Conservation (phyloP, 192 early-diverging fungal species). For the Dissophora ornata region DNA sequence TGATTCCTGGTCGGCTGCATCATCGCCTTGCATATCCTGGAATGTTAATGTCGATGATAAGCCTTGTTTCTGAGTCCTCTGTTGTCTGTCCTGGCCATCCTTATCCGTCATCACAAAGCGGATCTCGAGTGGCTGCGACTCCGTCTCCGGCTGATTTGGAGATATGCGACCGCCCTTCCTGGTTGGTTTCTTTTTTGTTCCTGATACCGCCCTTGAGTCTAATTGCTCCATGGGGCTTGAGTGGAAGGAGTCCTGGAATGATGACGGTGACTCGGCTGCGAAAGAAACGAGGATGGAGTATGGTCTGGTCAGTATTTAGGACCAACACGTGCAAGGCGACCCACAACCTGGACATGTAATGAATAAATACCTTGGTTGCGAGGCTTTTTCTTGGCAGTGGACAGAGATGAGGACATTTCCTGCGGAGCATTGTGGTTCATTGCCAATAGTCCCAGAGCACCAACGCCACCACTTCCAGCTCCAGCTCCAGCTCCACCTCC, state of each 20-base stretch:
- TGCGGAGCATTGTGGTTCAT: conserved; percentile 11
- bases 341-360: no score
- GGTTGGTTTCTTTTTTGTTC: conserved; percentile 11
- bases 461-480: neutral
- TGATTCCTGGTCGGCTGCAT: conserved; percentile 23
- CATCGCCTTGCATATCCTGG: conserved; percentile 21
- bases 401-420: conserved; percentile 21
- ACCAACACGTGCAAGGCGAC: neutral
- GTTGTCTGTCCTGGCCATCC: conserved; percentile 33
- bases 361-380: conserved; percentile 37
- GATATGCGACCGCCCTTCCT: neutral
- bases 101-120: conserved; percentile 45
- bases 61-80: neutral
- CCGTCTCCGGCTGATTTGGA: neutral
- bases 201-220: conserved; percentile 1
- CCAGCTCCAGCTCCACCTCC: neutral
- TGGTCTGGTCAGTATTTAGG: no score
- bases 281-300: no score
- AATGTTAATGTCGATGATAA: conserved; percentile 7
- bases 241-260: conserved; percentile 38
- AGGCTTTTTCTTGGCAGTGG: conserved; percentile 37
- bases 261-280: neutral
- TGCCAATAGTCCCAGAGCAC: neutral
- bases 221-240: conserved; percentile 4
- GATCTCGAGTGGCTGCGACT: conserved; percentile 26